Conservation (phyloP, 2,329 filamentous ascomycete species). For the Graphilbum sp. region DNA sequence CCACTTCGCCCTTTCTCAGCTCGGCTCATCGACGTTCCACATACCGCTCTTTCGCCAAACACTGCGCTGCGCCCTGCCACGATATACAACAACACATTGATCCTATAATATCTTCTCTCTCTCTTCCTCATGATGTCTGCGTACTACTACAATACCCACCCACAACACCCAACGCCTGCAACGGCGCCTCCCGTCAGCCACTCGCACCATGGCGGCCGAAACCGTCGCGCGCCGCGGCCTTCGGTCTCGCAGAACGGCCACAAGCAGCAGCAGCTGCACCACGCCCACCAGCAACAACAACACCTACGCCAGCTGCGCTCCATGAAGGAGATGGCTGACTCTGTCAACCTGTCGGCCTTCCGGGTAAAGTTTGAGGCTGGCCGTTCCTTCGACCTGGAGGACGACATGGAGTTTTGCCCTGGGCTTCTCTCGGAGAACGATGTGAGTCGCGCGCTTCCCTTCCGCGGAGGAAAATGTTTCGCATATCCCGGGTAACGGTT, state of each 20-base stretch:
- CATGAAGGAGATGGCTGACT: conserved; percentile 73
- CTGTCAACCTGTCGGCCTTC: conserved; percentile 60
- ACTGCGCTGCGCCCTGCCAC: no score
- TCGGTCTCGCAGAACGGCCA: conserved; percentile 68
- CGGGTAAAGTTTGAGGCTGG: conserved; percentile 80
- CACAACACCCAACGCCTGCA: conserved; percentile 38
- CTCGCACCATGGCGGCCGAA: conserved; percentile 70
- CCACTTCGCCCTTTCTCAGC: no score
- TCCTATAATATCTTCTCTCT: no score
- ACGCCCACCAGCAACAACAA: conserved; percentile 37
- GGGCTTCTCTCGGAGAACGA: conserved; percentile 83
- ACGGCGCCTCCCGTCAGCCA: conserved; percentile 43
- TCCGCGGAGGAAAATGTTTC: no score
- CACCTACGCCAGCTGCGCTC: conserved; percentile 74
- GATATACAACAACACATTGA: background rate
- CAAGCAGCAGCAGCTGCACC: conserved; percentile 41
- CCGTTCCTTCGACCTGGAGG: conserved; percentile 86
- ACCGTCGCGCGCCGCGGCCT: conserved; percentile 67
- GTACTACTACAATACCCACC: conserved; percentile 46
- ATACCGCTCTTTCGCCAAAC: no score
- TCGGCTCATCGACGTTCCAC: no score
- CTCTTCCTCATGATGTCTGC: conserved; percentile 35
- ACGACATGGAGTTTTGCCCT: conserved; percentile 92
- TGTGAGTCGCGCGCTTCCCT: conserved; percentile 38
- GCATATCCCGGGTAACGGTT: no score